These are phyloP conservation scores for Boletus eberwhitei DNA, from an alignment of 768 basidiomycete genomes.

Conservation along the genomic window DNA sequence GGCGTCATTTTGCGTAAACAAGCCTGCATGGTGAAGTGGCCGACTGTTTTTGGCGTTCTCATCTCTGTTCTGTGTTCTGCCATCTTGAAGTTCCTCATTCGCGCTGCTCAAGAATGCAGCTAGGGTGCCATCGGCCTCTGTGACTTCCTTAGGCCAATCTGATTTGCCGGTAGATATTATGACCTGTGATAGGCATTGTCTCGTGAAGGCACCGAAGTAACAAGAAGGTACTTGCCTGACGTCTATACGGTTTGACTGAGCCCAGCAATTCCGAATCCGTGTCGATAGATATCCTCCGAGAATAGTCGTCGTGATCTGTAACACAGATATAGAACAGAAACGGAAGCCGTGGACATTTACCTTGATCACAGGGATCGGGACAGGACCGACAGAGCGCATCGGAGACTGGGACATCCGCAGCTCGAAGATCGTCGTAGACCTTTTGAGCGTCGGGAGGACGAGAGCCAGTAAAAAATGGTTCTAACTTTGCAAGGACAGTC, in stretches of 20 bases:
- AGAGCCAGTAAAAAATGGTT: conserved; percentile 12
- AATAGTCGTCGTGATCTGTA: conserved; percentile 72
- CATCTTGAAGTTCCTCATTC: conserved; percentile 16
- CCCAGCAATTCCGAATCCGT: conserved; percentile 82
- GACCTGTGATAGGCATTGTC: conserved; percentile 43
- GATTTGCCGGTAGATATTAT: conserved; percentile 87
- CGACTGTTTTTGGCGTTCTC: conserved; percentile 4
- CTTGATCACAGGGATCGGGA: conserved; percentile 73
- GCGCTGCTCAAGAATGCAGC: conserved; percentile 50
- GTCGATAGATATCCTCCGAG: conserved; percentile 72
- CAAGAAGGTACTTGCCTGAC: conserved; percentile 54
- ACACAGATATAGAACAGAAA: conserved; percentile 18
- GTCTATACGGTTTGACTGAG: conserved; percentile 75
- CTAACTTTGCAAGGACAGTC: conserved; percentile 26
- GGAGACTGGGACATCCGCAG: conserved; percentile 61
- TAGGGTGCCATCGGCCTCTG: conserved; percentile 65
- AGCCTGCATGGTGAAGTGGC: conserved; percentile 37
- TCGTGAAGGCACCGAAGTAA: neutral
- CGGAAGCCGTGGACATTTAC: conserved; percentile 33
- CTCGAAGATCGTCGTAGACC: conserved; percentile 50
- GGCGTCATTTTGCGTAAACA: conserved; percentile 56
- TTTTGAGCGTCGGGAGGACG: conserved; percentile 35
- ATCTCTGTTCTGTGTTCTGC: neutral
- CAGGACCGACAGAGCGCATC: conserved; percentile 70
- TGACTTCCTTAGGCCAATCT: conserved; percentile 85